Base-by-base conservation (phyloP, 2,329 filamentous ascomycete genomes). In the Zasmidium citrigriseum region DNA sequence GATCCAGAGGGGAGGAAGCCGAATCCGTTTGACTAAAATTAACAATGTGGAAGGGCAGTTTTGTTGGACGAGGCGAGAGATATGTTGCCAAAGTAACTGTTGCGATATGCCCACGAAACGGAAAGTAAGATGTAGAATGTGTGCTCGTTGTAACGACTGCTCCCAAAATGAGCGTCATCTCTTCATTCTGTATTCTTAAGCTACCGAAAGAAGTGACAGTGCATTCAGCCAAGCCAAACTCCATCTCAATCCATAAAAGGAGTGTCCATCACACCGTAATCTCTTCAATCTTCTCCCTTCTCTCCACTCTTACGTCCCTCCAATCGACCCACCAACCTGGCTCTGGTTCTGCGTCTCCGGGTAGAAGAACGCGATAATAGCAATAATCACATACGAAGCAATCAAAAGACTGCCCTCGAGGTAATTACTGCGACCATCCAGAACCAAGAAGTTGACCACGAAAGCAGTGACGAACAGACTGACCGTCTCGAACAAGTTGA, bases 371-470 rank as follows among this genome's bases (percentile, higher is more conserved):
- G 78, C 77, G 12, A 74, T 73, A 47, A 82, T 66, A 67, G 89
- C 89, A 69, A 95, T 93, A 54, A 95, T 95, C 44, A 88, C 78
- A 69, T 95, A 95, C 2, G 91, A 82, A 41, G 88, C 89, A 53
- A 92, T 89, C 29, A 95, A 75, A 58, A 93, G 76, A 60, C 86
- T 85, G 2, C 90, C 90, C 73, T 95, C 90, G 0, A 93, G 81
- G 78, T 90, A 95, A 67, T 93, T 91, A 62, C 88, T 92, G 72
- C 91, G 86, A 25, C 91, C 91, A 67, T 96, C 91, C 20, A 88
- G 82, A 50, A 96, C 91, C 46, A 96, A 76, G 71, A 96, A 96
- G 72, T 96, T 96, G 58, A 93, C 89, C 29, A 96, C 82, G 45
- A 96, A 84, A 0, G 91, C 90, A 1, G 90, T 87, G 12, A 95